These are phyloP conservation scores for Talaromyces nanjingensis DNA, from an alignment of 495 filamentous ascomycete species.

Conservation along the genomic window DNA sequence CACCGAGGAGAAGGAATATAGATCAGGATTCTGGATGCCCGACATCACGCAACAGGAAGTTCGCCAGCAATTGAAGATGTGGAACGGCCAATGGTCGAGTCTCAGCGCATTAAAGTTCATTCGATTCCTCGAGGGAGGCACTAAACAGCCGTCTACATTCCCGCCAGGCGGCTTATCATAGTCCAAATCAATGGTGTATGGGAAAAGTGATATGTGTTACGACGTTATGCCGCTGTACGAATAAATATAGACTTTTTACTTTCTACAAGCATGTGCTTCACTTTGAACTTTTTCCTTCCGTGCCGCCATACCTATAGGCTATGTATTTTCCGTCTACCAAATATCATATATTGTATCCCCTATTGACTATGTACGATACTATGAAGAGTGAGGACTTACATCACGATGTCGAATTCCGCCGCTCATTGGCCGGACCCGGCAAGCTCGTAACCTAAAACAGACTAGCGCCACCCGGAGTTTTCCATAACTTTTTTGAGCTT, in stretches of 20 bases:
- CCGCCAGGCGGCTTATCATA: conserved; percentile 59
- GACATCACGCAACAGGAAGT: conserved; percentile 51
- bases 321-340: no score
- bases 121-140: conserved; percentile 52
- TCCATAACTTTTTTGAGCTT: conserved; percentile 5
- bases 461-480: not conserved
- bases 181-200: conserved; percentile 14
- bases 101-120: conserved; percentile 55
- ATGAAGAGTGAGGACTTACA: not conserved
- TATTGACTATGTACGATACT: no score
- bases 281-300: not conserved
- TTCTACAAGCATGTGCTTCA: not conserved
- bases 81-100: conserved; percentile 58
- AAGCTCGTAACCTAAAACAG: not conserved
- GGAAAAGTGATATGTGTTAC: conserved; percentile 13
- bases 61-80: conserved; percentile 43
- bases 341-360: no score
- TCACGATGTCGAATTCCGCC: not conserved
- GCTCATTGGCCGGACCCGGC: not conserved
- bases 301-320: not conserved
- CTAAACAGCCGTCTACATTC: conserved; percentile 51
- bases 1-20: conserved; percentile 70
- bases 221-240: conserved; percentile 12
- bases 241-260: conserved; percentile 14
- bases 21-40: conserved; percentile 74